A percentile compares a stretch with the other conserved stretches of the same genome.
Evolutionary conservation across 73 alveolate genomes (phyloP).

Genomic region (Effrenium voratum): DNA sequence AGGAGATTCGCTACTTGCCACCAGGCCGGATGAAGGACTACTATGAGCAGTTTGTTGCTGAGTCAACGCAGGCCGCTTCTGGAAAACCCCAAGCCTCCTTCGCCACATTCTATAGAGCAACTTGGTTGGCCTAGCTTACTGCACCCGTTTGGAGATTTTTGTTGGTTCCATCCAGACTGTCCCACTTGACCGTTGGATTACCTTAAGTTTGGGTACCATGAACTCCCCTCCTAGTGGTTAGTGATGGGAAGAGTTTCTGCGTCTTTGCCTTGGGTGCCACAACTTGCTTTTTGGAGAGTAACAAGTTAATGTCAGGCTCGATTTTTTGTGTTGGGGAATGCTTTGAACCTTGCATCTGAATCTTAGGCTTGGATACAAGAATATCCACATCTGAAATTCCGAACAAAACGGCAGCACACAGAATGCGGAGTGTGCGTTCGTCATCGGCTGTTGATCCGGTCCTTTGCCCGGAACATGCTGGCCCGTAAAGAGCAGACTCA

Average conservation of each 20-base stretch:
- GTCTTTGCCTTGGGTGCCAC: no score
- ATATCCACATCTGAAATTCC: not conserved
- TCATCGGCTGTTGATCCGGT: not conserved
- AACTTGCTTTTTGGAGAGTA: no score
- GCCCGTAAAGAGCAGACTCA: not conserved
- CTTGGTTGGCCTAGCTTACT: no score
- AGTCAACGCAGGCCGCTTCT: not conserved
- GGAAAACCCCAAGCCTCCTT: not conserved
- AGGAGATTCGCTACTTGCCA: not conserved
- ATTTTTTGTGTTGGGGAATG: not conserved
- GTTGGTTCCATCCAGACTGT: no score
- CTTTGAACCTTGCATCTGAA: not conserved
- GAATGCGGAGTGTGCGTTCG: not conserved
- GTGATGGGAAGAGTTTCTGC: no score
- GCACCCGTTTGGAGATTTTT: no score
- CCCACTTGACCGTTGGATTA: not conserved
- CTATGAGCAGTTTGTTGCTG: not conserved
- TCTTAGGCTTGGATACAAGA: not conserved
- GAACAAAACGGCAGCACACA: conserved; percentile 16
- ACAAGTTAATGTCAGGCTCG: not conserved
- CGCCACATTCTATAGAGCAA: conserved; percentile 12
- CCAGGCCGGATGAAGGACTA: conserved; percentile 15
- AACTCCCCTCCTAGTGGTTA: not conserved
- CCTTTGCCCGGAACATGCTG: not conserved
- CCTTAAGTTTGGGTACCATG: not conserved